Percentiles rank a stretch among this genome's conserved stretches.
Conservation (phyloP, 1,284 basidiomycete species). For the Fomitopsis pinicola region DNA sequence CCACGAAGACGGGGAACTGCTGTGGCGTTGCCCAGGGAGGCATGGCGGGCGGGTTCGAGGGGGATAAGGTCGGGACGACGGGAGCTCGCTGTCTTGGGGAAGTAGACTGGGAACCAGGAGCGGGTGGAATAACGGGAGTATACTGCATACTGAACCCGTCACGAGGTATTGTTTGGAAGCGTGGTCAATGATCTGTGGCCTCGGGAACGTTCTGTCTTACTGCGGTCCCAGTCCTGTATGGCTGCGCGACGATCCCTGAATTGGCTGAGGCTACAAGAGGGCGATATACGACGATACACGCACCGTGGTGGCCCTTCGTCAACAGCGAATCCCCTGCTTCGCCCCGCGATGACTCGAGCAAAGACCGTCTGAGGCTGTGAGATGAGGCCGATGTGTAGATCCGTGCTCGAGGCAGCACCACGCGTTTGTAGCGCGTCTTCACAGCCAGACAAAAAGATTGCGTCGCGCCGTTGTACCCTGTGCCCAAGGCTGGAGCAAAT, state of each 20-base stretch:
- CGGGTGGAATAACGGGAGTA: conserved; percentile 19
- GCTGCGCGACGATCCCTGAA: neutral
- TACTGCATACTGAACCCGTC: conserved; percentile 11
- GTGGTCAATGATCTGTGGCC: neutral
- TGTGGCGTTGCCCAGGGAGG: conserved; percentile 18
- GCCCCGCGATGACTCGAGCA: neutral
- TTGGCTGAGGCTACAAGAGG: neutral
- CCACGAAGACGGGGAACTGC: conserved; percentile 10
- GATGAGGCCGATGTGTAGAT: neutral
- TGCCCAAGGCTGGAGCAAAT: neutral
- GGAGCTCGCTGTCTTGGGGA: conserved; percentile 17
- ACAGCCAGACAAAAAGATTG: neutral
- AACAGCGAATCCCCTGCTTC: neutral
- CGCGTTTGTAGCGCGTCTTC: neutral
- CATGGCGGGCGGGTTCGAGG: conserved; percentile 8
- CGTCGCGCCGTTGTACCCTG: neutral
- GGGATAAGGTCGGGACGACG: conserved; percentile 22
- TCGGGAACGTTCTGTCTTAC: neutral
- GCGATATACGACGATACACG: neutral
- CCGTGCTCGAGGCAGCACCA: neutral
- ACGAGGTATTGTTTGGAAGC: neutral
- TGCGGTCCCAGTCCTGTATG: neutral
- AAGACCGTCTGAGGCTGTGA: neutral
- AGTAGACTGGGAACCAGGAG: conserved; percentile 12
- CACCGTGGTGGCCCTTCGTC: neutral